phyloP scores from a whole-genome alignment of 768 basidiomycete genomes.

The Leccinum variicolor region DNA sequence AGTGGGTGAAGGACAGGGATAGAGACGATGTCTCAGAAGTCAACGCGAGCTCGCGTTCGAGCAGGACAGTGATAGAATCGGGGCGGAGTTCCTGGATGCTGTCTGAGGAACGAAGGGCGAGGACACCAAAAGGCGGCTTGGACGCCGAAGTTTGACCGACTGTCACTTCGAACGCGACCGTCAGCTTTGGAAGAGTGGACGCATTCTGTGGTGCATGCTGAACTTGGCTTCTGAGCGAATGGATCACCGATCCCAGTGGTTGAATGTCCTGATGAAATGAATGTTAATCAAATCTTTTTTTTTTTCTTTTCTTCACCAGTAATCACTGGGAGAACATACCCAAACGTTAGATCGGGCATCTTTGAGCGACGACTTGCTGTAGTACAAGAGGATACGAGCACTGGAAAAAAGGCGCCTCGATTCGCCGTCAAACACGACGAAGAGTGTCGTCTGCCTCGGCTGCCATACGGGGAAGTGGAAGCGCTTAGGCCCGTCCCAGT shows the following conservation, averaged over 20 bases:
- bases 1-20: conserved; percentile 22
- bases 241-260: conserved; percentile 10
- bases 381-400: conserved; percentile 21
- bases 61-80: conserved; percentile 5
- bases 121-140: conserved; percentile 6
- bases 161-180: conserved; percentile 19
- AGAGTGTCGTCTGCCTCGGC: conserved; percentile 21
- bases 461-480: conserved; percentile 20
- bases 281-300: not conserved
- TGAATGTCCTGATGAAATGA: conserved; percentile 15
- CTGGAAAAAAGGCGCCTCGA: conserved; percentile 21
- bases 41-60: conserved; percentile 15
- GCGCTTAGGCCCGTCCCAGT: conserved; percentile 25
- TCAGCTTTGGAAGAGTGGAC: conserved; percentile 18
- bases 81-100: conserved; percentile 1
- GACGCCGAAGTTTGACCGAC: not conserved
- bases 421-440: conserved; percentile 20
- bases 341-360: conserved; percentile 14
- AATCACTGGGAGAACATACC: conserved; percentile 9
- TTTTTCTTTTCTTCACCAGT: not conserved
- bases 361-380: conserved; percentile 1
- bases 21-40: conserved; percentile 17
- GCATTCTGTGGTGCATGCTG: conserved; percentile 7
- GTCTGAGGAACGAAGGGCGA: conserved; percentile 13
- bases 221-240: conserved; percentile 6